Base-by-base conservation (phyloP, 768 basidiomycete genomes). In the Aureoboletus auriporus region DNA sequence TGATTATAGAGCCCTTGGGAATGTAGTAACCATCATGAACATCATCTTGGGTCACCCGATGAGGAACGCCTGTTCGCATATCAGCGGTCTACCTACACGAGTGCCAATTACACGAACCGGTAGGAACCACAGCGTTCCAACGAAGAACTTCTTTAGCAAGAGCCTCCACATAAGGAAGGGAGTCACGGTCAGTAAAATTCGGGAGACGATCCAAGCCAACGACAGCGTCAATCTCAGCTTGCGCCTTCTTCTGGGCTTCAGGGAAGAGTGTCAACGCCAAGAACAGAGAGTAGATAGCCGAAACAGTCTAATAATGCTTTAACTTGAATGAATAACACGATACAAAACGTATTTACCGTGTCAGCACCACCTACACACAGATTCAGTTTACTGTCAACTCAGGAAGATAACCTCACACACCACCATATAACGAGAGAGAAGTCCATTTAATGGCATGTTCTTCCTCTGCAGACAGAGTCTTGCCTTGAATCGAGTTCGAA, bases 361-460 rank as follows among this genome's bases (percentile, higher is more conserved):
- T 74, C 72, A 13, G 73, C 74, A 42, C 80, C 83, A 36, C 78
- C 82, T 64, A 13, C 6, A 27, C 4, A 44, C 20, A 3, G 10
- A 33, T 39, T 51, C 46, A 54, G 46, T 37, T 11, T 20, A 59
- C 26, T 3, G 8, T 28, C 16, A 8, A 11, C 23, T 38, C 1
- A 38, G n/a, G 23, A 55, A 11, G 64, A 28, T 55, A 55, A 7
- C 47, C 42, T 0, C 20, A 60, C 40, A 53, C 46, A 57, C 66
- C 65, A 2, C 52, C 52, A 34, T 66, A 66, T 50, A 66, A 36
- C 1, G 66, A 64, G 40, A 60, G 62, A n/a, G 66, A 71, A 33
- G 82, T 78, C 80, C 84, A 84, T 62, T 83, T 86, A 50, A 87
- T 69, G 52, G 73, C 66, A 10, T 66, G 64, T 50, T 85, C 82